Base-by-base conservation (phyloP, 2,329 filamentous ascomycete species). In the Hymenoscyphus albidus region DNA sequence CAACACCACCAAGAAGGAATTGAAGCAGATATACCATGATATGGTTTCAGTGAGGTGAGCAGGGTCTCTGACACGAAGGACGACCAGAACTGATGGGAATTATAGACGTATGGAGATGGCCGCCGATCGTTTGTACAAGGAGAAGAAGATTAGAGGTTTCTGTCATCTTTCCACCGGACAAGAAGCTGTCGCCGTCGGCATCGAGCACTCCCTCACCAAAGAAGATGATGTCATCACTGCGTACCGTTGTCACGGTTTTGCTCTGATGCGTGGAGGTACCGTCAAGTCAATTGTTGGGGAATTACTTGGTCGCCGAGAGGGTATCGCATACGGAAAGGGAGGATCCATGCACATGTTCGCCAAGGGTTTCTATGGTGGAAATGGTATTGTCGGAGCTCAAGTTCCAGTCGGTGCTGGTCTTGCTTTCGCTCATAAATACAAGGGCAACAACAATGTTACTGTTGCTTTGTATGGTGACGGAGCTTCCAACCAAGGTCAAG, bases 301-400 rank as follows among this genome's bases (percentile, higher is more conserved):
- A 83, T 86, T 98, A 72, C 87, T 99, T 64, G 95, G 95, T 75
- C 91, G 95, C 75, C 89, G 94, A 78, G 92, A 96, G 79, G 95
- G 95, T 82, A 97, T 99, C 76, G 91, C 95, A 68, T 97, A 96
- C 83, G 95, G 95, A 79, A 99, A 99, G 88, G 95, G 95, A 79
- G 95, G 95, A 71, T 97, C 93, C 70, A 99, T 99, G 95, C 95
- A 99, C 86, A 99, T 99, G 95, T 99, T 99, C 83, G 83, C 93
- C 74, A 93, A 93, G 80, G 91, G 92, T 71, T 99, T 99, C 85
- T 99, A 96, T 80, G 95, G 95, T 76, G 95, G 95, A 75, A 99
- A 99, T 83, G 95, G 95, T 82, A 99, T 99, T 72, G 95, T 99
- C 76, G 95, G 95, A 80, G 95, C 95, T 69, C 95, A 99, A 83